Evolutionary conservation across 805 yeast genomes (phyloP), one percentile per base, ranked within the genome.

Genomic region (Clavispora fructus): DNA sequence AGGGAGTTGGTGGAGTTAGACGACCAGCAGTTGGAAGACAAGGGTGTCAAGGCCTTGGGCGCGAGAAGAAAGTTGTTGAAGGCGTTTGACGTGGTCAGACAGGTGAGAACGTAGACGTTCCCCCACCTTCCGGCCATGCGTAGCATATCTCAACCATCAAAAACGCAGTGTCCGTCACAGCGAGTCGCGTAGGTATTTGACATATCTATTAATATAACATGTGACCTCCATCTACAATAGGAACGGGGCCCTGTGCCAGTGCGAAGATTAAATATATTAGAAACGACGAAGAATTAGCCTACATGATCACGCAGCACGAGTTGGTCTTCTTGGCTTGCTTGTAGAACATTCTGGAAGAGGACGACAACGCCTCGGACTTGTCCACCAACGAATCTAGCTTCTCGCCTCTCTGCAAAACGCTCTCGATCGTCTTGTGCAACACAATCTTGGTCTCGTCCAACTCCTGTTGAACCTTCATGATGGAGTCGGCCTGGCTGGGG

Each of bases 401-500:
- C 68, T 94, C 99, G 43, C 99, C 99, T 65, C 99, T 82, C 67
- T 89, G 95, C 63, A 94, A 77, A 8, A 94, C 97, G 51, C 85
- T 78, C 68, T 94, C 97, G 55, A 94, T 92, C 40, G 97, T 90
- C 71, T 92, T 91, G 69, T 94, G 98, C 60, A 94, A 75, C 35
- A 91, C 96, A 57, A 92, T 88, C 74, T 94, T 94, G 32, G 99
- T 94, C 63, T 94, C 99, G 67, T 94, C 99, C 59, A 94, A 79
- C 68, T 94, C 99, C 63, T 90, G 95, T 73, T 94, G 99, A 19
- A 94, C 99, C 65, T 85, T 87, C 95, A 94, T 85, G 52, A 94
- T 82, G 10, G 97, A 85, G 65, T 94, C 99, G 0, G 98, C 98
- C 72, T 94, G 96, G 37, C 85, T 77, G 28, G 99, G 99, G 64